Base-by-base conservation (phyloP, 768 basidiomycete species). In the Saitozyma sp. region DNA sequence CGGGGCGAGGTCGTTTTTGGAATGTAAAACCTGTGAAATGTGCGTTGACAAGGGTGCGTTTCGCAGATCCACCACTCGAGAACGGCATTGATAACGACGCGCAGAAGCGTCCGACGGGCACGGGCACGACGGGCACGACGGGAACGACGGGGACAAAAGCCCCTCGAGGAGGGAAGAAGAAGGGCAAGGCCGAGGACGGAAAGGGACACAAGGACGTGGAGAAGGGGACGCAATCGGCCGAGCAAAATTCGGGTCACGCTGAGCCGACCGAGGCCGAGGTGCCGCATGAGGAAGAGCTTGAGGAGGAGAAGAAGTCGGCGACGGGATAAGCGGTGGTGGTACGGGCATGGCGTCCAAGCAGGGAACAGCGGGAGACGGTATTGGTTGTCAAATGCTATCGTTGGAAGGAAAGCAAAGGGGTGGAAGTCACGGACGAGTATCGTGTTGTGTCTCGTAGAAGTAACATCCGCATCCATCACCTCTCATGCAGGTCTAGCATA, bases 271-370 rank as follows among this genome's bases (percentile, higher is more conserved):
- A 49, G 59, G 45, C 8, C 9, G 46, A 54, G 19, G 59, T 29
- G 11, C 19, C n/a, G 45, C 56, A 46, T 14, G 50, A 50, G n/a
- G 49, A 45, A 55, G 59, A 54, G 37, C 41, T 62, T 50, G 66
- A 64, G 46, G 66, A 64, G 42, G 66, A 68, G 63, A 66, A 66
- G 66, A 70, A 73, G 49, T 29, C 57, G n/a, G 68, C 71, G 41
- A 73, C 68, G 37, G 68, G 68, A 38, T 69, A 53, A 55, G 29
- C 29, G 29, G 29, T 29, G 29, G 29, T 29, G 29, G 29, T 29
- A 29, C 29, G 29, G 29, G 2, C 2, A 5, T 29, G 29, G 29
- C 29, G 29, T 5, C 5, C 29, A 2, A 29, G 2, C 5, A 29
- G 29, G 29, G 29, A 29, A 2, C 5, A 29, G 29, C 29, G 5